phyloP scores from a whole-genome alignment of 2,329 filamentous ascomycete species.

The Fusarium sp. region DNA sequence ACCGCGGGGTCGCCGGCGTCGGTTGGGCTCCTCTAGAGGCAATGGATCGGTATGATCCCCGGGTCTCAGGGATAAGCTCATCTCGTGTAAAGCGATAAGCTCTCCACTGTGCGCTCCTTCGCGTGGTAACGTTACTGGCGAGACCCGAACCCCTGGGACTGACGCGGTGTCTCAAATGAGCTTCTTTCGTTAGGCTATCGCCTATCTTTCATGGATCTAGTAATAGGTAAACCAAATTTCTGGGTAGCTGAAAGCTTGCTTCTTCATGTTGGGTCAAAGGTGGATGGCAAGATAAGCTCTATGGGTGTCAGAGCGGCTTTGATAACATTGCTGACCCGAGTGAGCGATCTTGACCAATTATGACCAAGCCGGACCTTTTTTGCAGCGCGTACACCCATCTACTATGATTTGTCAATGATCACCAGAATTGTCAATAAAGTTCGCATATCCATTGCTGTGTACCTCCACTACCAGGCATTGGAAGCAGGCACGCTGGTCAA shows the following conservation, averaged over 20 bases:
- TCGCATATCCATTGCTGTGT: too few species aligned
- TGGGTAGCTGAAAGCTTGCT: background rate
- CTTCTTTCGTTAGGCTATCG: background rate
- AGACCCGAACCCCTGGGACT: background rate
- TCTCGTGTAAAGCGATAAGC: background rate
- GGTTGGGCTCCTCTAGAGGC: background rate
- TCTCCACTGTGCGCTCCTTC: background rate
- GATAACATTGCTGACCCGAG: background rate
- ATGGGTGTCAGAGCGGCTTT: background rate
- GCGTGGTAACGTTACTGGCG: background rate
- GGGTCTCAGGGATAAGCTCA: background rate
- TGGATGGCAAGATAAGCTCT: background rate
- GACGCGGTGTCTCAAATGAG: background rate
- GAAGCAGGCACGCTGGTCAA: too few species aligned
- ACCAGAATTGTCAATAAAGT: background rate
- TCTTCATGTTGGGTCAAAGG: background rate
- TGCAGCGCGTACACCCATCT: background rate
- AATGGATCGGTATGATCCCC: background rate
- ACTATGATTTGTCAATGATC: background rate
- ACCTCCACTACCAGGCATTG: too few species aligned
- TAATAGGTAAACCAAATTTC: background rate
- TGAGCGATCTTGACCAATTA: background rate
- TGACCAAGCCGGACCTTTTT: background rate
- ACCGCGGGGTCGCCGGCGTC: background rate
- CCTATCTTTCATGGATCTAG: slow-evolving; percentile 2